These are phyloP conservation scores for Aspergillus uvarum DNA, from an alignment of 2,329 filamentous ascomycete genomes.

Conservation along the genomic window DNA sequence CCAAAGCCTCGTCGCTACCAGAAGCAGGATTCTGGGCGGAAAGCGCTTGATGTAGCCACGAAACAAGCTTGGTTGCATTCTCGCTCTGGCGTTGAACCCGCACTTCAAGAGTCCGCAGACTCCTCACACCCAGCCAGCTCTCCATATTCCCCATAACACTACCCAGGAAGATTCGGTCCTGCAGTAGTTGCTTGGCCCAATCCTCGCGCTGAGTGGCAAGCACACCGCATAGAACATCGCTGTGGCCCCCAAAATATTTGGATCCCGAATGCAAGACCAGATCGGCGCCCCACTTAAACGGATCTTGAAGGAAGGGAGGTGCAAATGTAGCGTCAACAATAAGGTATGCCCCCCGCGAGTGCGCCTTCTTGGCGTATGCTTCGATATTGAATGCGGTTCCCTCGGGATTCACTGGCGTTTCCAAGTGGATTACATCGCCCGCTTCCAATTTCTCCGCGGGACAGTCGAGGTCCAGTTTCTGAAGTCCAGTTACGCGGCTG, in stretches of 20 bases:
- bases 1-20: slow-evolving; percentile 43
- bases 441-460: slow-evolving; percentile 63
- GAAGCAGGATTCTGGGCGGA: slow-evolving; percentile 38
- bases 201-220: slow-evolving; percentile 62
- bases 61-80: slow-evolving; percentile 68
- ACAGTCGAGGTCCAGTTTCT: slow-evolving; percentile 70
- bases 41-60: slow-evolving; percentile 64
- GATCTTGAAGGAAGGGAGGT: slow-evolving; percentile 84
- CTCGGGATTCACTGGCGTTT: slow-evolving; percentile 90
- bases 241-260: slow-evolving; percentile 96
- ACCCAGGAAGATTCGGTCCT: slow-evolving; percentile 75
- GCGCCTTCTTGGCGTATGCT: slow-evolving; percentile 70
- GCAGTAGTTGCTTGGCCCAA: slow-evolving; percentile 61
- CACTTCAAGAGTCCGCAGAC: slow-evolving; percentile 80
- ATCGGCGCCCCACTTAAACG: slow-evolving; percentile 78
- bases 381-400: slow-evolving; percentile 76
- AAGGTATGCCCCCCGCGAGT: slow-evolving; percentile 69
- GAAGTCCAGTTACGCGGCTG: slow-evolving; percentile 70
- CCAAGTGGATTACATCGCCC: slow-evolving; percentile 85
- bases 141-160: slow-evolving; percentile 86
- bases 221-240: slow-evolving; percentile 87
- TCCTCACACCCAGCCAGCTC: slow-evolving; percentile 86
- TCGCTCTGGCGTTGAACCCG: slow-evolving; percentile 74
- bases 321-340: slow-evolving; percentile 91
- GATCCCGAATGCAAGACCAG: slow-evolving; percentile 89